Evolutionary conservation across 352 stramenopile genomes (phyloP).

Genomic region (Pythium insidiosum): DNA sequence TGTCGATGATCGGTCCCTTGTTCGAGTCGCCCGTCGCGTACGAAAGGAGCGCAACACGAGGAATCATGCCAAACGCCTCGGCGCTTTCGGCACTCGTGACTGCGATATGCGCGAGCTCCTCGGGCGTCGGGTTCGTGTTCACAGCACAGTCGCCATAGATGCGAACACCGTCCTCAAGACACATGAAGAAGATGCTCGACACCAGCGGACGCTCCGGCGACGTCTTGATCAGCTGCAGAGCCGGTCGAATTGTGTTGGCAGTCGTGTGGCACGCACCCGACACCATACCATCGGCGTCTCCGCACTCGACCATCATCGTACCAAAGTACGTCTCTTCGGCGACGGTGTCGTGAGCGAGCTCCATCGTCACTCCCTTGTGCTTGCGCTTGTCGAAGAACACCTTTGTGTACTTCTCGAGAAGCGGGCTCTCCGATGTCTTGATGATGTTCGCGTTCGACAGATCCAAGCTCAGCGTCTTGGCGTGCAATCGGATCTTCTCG

Average conservation of each 20-base stretch:
- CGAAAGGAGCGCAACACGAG: constrained; percentile 74
- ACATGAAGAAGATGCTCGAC: constrained; percentile 87
- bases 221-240: constrained; percentile 86
- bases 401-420: constrained; percentile 52
- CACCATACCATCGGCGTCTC: constrained; percentile 81
- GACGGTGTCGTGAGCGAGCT: constrained; percentile 43
- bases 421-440: constrained; percentile 31
- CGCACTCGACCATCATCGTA: constrained; percentile 81
- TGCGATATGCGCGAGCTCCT: constrained; percentile 76
- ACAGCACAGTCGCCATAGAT: constrained; percentile 84
- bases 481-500: constrained; percentile 52
- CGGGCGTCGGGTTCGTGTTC: constrained; percentile 69
- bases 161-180: constrained; percentile 64
- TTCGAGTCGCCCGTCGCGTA: constrained; percentile 82
- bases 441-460: constrained; percentile 54
- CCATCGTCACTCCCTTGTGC: constrained; percentile 68
- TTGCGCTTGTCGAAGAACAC: constrained; percentile 72
- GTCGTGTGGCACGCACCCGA: constrained; percentile 79
- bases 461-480: constrained; percentile 62
- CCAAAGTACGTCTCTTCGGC: constrained; percentile 77
- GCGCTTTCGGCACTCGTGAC: constrained; percentile 69
- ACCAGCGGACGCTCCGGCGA: constrained; percentile 51
- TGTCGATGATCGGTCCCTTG: constrained; percentile 76
- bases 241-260: constrained; percentile 81
- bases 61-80: constrained; percentile 70